Evolutionary conservation across 306 rosid genomes (phyloP).

Genomic region (Quercus robur): DNA sequence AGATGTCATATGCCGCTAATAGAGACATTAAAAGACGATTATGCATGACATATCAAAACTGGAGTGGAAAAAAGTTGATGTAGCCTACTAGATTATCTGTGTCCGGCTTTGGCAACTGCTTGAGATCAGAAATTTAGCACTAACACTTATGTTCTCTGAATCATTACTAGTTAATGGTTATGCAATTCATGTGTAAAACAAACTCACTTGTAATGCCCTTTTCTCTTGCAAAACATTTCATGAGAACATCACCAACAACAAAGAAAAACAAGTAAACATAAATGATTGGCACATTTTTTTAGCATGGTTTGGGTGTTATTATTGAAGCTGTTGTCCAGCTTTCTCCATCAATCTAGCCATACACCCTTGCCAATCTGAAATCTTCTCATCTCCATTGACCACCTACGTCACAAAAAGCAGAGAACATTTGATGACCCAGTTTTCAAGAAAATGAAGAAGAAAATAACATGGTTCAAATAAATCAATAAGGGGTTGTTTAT

Average conservation of each 20-base stretch:
- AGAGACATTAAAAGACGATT: no score
- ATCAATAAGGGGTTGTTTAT: no score
- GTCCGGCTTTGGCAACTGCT: neutral
- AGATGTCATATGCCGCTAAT: no score
- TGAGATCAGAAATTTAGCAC: neutral
- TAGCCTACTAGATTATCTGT: neutral
- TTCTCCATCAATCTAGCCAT: conserved; percentile 52
- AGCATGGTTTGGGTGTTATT: conserved; percentile 12
- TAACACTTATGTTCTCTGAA: neutral
- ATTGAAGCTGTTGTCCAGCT: conserved; percentile 38
- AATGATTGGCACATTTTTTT: neutral
- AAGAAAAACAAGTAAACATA: conserved; percentile 1
- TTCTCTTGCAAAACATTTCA: neutral
- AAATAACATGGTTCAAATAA: neutral
- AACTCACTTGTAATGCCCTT: neutral
- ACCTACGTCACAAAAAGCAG: conserved; percentile 31
- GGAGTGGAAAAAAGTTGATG: neutral
- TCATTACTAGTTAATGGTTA: neutral
- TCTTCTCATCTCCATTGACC: conserved; percentile 67
- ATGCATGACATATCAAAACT: no score
- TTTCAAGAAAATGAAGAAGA: neutral
- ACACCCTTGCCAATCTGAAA: conserved; percentile 53
- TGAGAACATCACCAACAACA: neutral
- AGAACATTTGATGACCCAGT: neutral
- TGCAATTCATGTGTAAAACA: neutral